These are phyloP conservation scores for Amphicarpaea edgeworthii DNA, from an alignment of 306 rosid genomes.

Conservation along the genomic window DNA sequence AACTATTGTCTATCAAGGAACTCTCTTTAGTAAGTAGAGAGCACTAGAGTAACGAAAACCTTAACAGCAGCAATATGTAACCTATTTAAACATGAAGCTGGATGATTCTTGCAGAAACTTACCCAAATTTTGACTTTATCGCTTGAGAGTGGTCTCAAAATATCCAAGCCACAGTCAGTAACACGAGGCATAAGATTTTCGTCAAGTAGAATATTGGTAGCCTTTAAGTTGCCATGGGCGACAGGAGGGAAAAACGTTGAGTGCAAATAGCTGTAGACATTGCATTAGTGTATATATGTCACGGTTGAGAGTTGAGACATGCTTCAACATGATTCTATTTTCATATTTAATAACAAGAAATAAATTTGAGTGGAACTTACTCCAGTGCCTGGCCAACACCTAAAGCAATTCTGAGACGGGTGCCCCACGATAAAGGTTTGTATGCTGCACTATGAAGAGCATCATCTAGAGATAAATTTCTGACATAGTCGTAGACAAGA, in stretches of 20 bases:
- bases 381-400: slow-evolving; percentile 87
- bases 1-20: not conserved
- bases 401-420: slow-evolving; percentile 78
- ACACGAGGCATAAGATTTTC: slow-evolving; percentile 79
- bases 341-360: slow-evolving; percentile 7
- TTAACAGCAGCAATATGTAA: not conserved
- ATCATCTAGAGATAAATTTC: slow-evolving; percentile 66
- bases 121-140: slow-evolving; percentile 64
- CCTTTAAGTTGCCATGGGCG: slow-evolving; percentile 85
- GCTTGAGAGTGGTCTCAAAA: slow-evolving; percentile 76
- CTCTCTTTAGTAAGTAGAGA: not conserved
- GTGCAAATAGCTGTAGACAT: slow-evolving; percentile 85
- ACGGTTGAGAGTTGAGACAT: slow-evolving; percentile 22
- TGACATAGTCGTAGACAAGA: slow-evolving; percentile 74
- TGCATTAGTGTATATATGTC: slow-evolving; percentile 39
- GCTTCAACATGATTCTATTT: slow-evolving; percentile 2
- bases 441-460: slow-evolving; percentile 73
- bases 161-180: slow-evolving; percentile 76
- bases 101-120: slow-evolving; percentile 30
- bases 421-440: slow-evolving; percentile 82
- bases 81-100: slow-evolving; percentile 24
- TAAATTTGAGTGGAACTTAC: slow-evolving; percentile 57
- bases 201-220: slow-evolving; percentile 86
- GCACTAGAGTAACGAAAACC: not conserved
- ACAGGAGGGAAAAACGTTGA: slow-evolving; percentile 78